Evolutionary conservation across 441 rosid species (phyloP).

Genomic region (Adansonia grandidieri): DNA sequence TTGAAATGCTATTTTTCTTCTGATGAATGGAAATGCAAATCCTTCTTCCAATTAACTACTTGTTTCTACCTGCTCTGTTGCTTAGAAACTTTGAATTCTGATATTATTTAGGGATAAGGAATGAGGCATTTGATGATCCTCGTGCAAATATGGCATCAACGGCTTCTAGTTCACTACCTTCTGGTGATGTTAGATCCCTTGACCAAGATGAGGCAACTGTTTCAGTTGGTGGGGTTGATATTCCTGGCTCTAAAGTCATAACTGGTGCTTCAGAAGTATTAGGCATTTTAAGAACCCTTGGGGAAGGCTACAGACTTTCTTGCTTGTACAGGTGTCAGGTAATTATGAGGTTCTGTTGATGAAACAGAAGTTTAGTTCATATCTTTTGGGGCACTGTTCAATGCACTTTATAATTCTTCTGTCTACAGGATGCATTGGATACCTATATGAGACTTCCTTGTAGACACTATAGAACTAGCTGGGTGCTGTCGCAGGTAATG

Average conservation of each 20-base stretch:
- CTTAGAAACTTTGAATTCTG: constrained; percentile 29
- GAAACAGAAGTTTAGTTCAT: constrained; percentile 24
- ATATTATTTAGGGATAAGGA: constrained; percentile 60
- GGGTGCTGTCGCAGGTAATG: constrained; percentile 95
- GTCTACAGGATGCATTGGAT: constrained; percentile 82
- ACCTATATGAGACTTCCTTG: constrained; percentile 71
- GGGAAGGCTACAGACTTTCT: constrained; percentile 92
- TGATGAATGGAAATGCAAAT: background rate
- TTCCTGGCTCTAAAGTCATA: constrained; percentile 56
- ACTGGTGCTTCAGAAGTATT: constrained; percentile 71
- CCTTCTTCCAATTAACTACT: background rate
- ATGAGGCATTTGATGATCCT: constrained; percentile 74
- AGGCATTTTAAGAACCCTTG: constrained; percentile 72
- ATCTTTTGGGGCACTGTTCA: constrained; percentile 23
- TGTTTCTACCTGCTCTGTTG: constrained; percentile 20
- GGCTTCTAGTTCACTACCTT: constrained; percentile 49
- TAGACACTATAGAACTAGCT: constrained; percentile 88
- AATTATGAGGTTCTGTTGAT: constrained; percentile 29
- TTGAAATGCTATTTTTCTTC: background rate
- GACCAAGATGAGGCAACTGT: constrained; percentile 67
- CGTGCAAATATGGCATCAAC: constrained; percentile 57
- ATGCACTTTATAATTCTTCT: constrained; percentile 36
- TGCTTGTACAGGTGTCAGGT: constrained; percentile 90
- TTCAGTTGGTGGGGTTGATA: constrained; percentile 47
- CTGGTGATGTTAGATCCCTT: constrained; percentile 56